A percentile compares a stretch with the other conserved stretches of the same genome.
These are phyloP conservation scores for Fraxinus quadrangulata DNA, from an alignment of 257 asterid genomes.

Conservation along the genomic window DNA sequence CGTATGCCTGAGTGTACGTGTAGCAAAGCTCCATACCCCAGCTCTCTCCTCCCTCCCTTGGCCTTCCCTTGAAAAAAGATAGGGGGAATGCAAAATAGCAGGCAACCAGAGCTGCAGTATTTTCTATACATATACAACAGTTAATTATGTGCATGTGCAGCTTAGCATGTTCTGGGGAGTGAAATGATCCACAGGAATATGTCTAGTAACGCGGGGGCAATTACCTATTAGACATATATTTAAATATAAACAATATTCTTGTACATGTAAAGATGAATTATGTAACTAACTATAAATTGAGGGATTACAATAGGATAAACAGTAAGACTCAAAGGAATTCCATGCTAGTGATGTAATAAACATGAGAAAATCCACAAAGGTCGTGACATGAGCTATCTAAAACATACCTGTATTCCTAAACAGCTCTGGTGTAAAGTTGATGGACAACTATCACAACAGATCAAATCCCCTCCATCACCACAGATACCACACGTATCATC, in stretches of 20 bases:
- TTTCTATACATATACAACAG: conserved; percentile 3
- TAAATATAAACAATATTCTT: neutral
- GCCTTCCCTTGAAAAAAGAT: too few species aligned
- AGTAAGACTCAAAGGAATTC: conserved; percentile 1
- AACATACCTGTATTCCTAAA: conserved; percentile 69
- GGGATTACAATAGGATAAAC: conserved; percentile 7
- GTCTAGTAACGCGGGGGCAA: too few species aligned
- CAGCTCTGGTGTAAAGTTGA: conserved; percentile 95
- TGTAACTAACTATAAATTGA: neutral
- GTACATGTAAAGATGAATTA: conserved; percentile 12
- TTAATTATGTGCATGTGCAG: conserved; percentile 2
- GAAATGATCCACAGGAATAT: neutral
- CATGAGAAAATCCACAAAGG: neutral
- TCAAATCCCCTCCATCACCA: conserved; percentile 98
- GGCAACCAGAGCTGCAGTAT: conserved; percentile 1
- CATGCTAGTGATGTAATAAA: conserved; percentile 16
- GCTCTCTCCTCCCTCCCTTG: neutral
- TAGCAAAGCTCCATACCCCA: neutral
- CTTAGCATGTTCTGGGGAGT: neutral
- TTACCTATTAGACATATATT: neutral
- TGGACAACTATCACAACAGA: conserved; percentile 97
- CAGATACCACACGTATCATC: conserved; percentile 93
- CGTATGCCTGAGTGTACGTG: too few species aligned
- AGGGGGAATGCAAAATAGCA: neutral
- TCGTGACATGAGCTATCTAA: conserved; percentile 2